Conservation (phyloP, 345 rosid species). For the Trapa incisa region DNA sequence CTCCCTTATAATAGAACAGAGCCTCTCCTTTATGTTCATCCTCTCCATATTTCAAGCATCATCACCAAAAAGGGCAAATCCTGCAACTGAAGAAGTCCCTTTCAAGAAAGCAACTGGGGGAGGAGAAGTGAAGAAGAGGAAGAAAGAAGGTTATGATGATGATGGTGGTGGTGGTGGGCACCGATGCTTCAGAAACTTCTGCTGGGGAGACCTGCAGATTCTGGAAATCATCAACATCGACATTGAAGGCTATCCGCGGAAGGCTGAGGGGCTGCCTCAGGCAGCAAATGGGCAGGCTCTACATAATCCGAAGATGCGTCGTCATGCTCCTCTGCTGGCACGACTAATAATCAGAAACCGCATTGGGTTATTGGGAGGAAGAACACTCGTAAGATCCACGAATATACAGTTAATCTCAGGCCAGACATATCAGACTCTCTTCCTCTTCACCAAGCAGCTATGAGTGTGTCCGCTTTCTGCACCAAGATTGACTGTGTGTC, state of each 20-base stretch:
- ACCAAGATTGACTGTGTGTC: neutral
- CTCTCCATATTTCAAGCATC: neutral
- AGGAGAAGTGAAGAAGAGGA: neutral
- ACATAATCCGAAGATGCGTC: constrained; percentile 64
- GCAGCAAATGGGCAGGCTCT: constrained; percentile 63
- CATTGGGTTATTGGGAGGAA: neutral
- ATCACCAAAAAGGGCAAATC: neutral
- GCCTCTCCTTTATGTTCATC: neutral
- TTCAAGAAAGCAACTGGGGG: neutral
- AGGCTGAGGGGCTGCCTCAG: constrained; percentile 60
- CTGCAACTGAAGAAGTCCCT: neutral
- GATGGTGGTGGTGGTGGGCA: constrained; percentile 1
- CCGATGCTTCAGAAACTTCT: neutral
- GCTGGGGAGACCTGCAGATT: constrained; percentile 16
- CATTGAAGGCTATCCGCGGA: constrained; percentile 33
- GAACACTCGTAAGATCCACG: no score
- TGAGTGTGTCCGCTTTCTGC: no score
- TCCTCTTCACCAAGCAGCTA: neutral
- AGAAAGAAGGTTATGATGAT: neutral
- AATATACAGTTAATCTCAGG: no score
- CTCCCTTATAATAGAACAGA: neutral
- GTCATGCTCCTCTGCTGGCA: constrained; percentile 81
- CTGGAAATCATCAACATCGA: neutral
- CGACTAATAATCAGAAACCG: constrained; percentile 18
- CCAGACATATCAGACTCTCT: neutral